Evolutionary conservation across 768 basidiomycete species (phyloP), one percentile per base, ranked within the genome.

Genomic region (Clitopilus hobsonii): DNA sequence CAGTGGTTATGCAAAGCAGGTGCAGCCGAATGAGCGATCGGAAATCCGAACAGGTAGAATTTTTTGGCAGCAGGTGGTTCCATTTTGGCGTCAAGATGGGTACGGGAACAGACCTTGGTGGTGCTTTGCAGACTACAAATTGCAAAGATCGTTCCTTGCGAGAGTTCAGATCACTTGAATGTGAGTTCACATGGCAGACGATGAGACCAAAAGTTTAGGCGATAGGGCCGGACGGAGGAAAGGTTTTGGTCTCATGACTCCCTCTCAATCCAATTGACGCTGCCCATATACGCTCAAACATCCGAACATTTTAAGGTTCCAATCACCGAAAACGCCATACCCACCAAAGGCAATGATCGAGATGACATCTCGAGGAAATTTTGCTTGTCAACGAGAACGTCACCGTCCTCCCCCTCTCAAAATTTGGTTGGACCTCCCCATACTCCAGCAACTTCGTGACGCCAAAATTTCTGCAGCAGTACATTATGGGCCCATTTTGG

Each of bases 21-120:
- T 10, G 69, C 64, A 0, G 64, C 65, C 45, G 70, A 71, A 53
- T 71, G 71, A 38, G 70, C 67, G 49, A 73, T 62, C 7, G 72
- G 72, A 54, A 65, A 71, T 1, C 70, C 72, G 56, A 69, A 72
- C 20, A 73, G 64, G 49, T 65, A 61, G 57, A 64, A 63, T 25
- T 53, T 65, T 41, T 58, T 57, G 32, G 53, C 56, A 26, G 51
- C 16, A n/a, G 58, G 58, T 32, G 55, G 51, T 20, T 32, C 25
- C 41, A 45, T 49, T 14, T 14, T 48, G 25, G 24, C 20, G 26
- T 54, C 36, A 10, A 25, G n/a, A n/a, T n/a, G n/a, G n/a, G n/a
- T n/a, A n/a, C n/a, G n/a, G n/a, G n/a, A n/a, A n/a, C 26, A 38
- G 14, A 32, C 6, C 23, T 36, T 16, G 7, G 20, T 38, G 28